These are phyloP conservation scores for Ensete ventricosum DNA, from an alignment of 176 grass and related monocot genomes.

Conservation along the genomic window DNA sequence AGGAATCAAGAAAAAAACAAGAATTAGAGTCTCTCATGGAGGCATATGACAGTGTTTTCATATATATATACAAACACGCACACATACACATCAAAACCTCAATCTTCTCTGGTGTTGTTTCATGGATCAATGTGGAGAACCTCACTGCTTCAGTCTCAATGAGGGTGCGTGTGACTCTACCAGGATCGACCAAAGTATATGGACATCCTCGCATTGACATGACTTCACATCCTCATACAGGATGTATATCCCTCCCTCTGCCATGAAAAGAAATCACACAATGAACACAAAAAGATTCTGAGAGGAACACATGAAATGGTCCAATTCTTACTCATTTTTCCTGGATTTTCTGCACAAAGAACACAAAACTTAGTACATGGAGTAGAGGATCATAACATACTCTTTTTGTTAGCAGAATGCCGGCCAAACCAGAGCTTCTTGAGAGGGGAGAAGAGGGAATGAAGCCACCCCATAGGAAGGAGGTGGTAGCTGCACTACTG, in stretches of 20 bases:
- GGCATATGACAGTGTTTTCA: not conserved
- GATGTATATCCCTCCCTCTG: constrained; percentile 67
- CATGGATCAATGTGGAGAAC: not conserved
- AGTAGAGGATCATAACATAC: constrained; percentile 22
- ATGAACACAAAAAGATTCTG: not conserved
- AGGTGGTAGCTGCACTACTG: constrained; percentile 6
- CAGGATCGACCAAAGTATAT: constrained; percentile 72
- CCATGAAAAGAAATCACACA: constrained; percentile 13
- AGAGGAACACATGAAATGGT: no score
- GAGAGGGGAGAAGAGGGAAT: constrained; percentile 56
- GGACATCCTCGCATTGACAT: constrained; percentile 65
- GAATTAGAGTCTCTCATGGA: no score
- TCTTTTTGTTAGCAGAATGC: constrained; percentile 40
- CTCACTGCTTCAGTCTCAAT: not conserved
- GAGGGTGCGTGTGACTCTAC: constrained; percentile 44
- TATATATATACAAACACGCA: not conserved
- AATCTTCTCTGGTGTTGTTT: not conserved
- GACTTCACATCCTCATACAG: constrained; percentile 70
- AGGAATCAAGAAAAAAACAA: no score
- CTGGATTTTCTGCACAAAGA: no score
- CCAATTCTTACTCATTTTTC: no score
- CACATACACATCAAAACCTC: not conserved
- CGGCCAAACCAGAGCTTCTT: constrained; percentile 50
- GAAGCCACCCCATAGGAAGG: constrained; percentile 60
- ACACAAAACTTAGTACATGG: not conserved